Evolutionary conservation across 1,139 yeast genomes (phyloP).

Genomic region (Yamadazyma trypodendri): DNA sequence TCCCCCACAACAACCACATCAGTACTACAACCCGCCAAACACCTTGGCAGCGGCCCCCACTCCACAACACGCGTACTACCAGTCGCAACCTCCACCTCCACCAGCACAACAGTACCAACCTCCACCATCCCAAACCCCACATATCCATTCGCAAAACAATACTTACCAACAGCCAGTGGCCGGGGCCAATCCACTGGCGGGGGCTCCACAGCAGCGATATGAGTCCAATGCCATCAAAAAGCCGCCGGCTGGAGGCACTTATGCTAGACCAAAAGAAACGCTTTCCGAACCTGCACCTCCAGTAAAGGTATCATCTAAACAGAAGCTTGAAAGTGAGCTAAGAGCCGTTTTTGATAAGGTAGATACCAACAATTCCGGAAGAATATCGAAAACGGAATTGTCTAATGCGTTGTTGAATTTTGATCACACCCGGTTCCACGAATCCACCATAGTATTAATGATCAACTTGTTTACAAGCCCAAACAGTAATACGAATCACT

Average conservation of each 20-base stretch:
- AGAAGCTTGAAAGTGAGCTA: constrained; percentile 49
- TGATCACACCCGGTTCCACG: constrained; percentile 62
- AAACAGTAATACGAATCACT: constrained; percentile 34
- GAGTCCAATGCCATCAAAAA: constrained; percentile 9
- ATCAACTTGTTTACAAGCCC: constrained; percentile 57
- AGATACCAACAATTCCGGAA: constrained; percentile 55
- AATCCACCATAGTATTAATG: constrained; percentile 64
- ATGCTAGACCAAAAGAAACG: constrained; percentile 17
- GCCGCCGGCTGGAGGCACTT: constrained; percentile 3
- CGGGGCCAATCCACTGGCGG: constrained; percentile 5
- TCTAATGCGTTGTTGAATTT: constrained; percentile 63
- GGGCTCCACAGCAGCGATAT: constrained; percentile 15
- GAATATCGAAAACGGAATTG: constrained; percentile 57
- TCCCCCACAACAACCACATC: constrained; percentile 16
- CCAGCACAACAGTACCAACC: constrained; percentile 12
- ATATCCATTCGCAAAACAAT: constrained; percentile 2
- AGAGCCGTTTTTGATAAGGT: constrained; percentile 56
- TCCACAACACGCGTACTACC: constrained; percentile 12
- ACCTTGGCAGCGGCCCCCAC: constrained; percentile 13
- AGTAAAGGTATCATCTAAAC: constrained; percentile 22
- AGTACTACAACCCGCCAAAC: constrained; percentile 15
- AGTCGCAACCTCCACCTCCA: constrained; percentile 12
- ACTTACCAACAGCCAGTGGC: constrained; percentile 1
- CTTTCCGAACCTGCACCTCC: constrained; percentile 11
- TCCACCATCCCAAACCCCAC: constrained; percentile 6